Conservation (phyloP, 768 basidiomycete genomes). For the Leccinum subtestaceum region DNA sequence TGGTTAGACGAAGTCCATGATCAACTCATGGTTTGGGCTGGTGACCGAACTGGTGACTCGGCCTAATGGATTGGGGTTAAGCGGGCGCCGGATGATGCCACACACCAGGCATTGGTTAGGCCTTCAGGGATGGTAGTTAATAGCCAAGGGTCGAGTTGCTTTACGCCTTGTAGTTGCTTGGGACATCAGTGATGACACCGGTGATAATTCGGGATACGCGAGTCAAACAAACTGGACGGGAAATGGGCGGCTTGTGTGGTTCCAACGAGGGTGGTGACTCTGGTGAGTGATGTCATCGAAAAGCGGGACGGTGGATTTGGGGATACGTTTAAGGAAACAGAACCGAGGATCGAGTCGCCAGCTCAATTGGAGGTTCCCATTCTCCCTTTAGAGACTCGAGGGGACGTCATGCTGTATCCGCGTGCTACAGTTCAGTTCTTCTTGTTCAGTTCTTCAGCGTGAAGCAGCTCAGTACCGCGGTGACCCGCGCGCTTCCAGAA, state of each 20-base stretch:
- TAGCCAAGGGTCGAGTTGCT: not conserved
- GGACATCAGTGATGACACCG: not conserved
- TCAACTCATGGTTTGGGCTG: not conserved
- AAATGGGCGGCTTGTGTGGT: not conserved
- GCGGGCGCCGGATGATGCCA: not conserved
- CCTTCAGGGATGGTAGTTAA: not conserved
- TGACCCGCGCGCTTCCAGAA: not conserved
- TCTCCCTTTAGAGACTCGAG: not conserved
- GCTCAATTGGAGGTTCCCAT: not conserved
- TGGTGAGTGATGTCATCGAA: not conserved
- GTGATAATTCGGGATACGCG: not conserved
- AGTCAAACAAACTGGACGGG: not conserved
- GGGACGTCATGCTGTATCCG: not conserved
- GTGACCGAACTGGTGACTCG: not conserved
- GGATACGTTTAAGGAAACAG: not conserved
- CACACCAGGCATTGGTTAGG: not conserved
- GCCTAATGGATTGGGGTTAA: not conserved
- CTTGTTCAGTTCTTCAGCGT: not conserved
- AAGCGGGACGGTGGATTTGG: not conserved
- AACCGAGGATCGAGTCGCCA: not conserved
- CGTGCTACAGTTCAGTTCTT: not conserved
- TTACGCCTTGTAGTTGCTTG: not conserved
- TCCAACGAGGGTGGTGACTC: not conserved
- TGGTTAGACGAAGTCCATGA: not conserved
- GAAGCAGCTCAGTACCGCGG: not conserved